Base-by-base conservation (phyloP, 768 basidiomycete genomes). In the Mycena latifolia region DNA sequence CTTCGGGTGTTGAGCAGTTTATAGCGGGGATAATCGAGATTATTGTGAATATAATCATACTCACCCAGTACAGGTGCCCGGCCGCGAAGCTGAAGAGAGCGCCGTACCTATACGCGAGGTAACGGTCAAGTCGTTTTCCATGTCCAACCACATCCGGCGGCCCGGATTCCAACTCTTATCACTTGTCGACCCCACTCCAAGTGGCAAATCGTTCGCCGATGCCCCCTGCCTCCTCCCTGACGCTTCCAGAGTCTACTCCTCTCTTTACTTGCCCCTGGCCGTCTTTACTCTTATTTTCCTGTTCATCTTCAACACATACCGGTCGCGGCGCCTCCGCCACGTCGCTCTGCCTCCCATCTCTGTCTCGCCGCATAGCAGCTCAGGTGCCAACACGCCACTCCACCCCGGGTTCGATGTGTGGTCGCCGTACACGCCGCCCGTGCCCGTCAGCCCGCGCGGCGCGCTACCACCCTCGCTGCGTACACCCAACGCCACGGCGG, bases 101-200 rank as follows among this genome's bases (percentile, higher is more conserved):
- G 65, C 73, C 37, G 56, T 69, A 35, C 63, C 72, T 3, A 80
- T 90, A 47, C 89, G 89, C 51, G 95, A 97, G 78, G 86, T 95
- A 24, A 96, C 95, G 1, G 82, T 97, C 63, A 96, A 95, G 76
- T 92, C 95, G 0, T 95, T 97, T 76, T 92, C 93, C 18, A 88
- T 89, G 66, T 88, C 89, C 17, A 85, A 85, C 58, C 90, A 91
- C 59, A 90, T 97, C 65, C 82, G 82, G 25, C 79, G 82, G 35
- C 93, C 95, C 3, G 96, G 96, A 4, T 93, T 96, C 76, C 94
- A 96, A 67, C 86, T 98, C 8, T 82, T 98, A 31, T 92, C 94
- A 0, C 76, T 88, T 33, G 73, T 82, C 11, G 79, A 84, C 37
- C 81, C 84, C 6, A 66, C 68, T 10, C 69, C 74, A 25, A 66